Base-by-base conservation (phyloP, 2,329 filamentous ascomycete species). In the Fusarium oligoseptatum region DNA sequence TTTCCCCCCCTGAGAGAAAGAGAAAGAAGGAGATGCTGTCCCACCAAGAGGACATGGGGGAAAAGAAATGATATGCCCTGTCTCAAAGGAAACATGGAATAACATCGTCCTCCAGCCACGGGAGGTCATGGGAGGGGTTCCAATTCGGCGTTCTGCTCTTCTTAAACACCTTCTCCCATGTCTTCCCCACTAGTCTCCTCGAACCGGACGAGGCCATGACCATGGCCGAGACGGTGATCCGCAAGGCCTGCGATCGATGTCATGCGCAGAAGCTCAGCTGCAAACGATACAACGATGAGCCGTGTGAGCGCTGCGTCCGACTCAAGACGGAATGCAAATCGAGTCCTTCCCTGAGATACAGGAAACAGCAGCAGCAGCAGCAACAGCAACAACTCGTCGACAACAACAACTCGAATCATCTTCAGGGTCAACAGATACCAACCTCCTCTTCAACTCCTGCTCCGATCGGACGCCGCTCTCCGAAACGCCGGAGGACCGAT, bases 161-260 rank as follows among this genome's bases (percentile, higher is more conserved):
- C 74, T 79, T 79, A 79, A 79, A 80, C 70, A 45, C 73, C 68
- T 76, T 71, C 74, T 63, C 75, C 76, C 78, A 79, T 81, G 77
- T 81, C 76, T 79, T 73, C 71, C 66, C 68, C 67, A 66, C 56
- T 66, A 52, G 72, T 62, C 61, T 68, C 67, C 52, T 71, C 64
- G 77, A 76, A 74, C 66, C 68, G 45, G 77, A 68, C 43, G 45
- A 24, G 80, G 80, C 75, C 66, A 73, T 78, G 74, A 80, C 74
- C 76, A 84, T 84, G 83, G 75, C 81, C 73, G 83, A 84, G 69
- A 80, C 77, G 62, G 76, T 81, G 68, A 83, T 81, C 71, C 83
- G 85, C 66, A 85, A 84, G 66, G 85, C 85, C 66, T 87, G 85
- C 78, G 85, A 87, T 76, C 83, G 84, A 70, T 87, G 85, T 74